These are phyloP conservation scores for Nicotiana undulata DNA, from an alignment of 257 asterid species.

Conservation along the genomic window DNA sequence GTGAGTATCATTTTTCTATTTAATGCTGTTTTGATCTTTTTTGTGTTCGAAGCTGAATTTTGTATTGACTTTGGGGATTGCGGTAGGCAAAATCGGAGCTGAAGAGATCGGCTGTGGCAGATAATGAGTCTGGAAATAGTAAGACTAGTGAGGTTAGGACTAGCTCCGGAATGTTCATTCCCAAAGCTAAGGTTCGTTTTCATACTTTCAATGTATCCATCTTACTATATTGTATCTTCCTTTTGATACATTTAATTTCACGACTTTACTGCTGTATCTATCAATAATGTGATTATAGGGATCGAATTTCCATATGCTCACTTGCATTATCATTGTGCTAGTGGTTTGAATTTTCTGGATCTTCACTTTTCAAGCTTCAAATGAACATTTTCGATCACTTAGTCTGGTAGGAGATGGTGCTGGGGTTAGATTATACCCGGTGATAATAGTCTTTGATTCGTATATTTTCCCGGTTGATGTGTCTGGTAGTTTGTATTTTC, in stretches of 20 bases:
- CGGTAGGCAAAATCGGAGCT: slow-evolving; percentile 77
- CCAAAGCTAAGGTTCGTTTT: slow-evolving; percentile 64
- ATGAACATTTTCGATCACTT: neutral
- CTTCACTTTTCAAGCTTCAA: neutral
- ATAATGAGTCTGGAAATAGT: slow-evolving; percentile 70
- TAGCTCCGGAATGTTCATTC: slow-evolving; percentile 92
- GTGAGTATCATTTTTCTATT: slow-evolving; percentile 30
- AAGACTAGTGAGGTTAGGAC: slow-evolving; percentile 81
- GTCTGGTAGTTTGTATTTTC: neutral
- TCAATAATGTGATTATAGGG: neutral
- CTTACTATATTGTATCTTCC: neutral
- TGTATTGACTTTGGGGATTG: neutral
- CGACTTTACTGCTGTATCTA: neutral
- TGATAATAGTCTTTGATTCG: neutral
- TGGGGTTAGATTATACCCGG: neutral
- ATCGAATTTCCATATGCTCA: neutral
- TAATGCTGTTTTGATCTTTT: neutral
- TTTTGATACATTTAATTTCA: neutral
- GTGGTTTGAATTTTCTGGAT: neutral
- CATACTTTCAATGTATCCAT: neutral
- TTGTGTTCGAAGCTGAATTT: neutral
- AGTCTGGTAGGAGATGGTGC: neutral
- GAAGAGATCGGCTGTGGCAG: slow-evolving; percentile 92
- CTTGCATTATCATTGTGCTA: neutral
- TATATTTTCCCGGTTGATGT: neutral